A percentile compares a stretch with the other conserved stretches of the same genome.
These are phyloP conservation scores for Leishmania mexicana DNA, from an alignment of 208 protist genomes.

Conservation along the genomic window DNA sequence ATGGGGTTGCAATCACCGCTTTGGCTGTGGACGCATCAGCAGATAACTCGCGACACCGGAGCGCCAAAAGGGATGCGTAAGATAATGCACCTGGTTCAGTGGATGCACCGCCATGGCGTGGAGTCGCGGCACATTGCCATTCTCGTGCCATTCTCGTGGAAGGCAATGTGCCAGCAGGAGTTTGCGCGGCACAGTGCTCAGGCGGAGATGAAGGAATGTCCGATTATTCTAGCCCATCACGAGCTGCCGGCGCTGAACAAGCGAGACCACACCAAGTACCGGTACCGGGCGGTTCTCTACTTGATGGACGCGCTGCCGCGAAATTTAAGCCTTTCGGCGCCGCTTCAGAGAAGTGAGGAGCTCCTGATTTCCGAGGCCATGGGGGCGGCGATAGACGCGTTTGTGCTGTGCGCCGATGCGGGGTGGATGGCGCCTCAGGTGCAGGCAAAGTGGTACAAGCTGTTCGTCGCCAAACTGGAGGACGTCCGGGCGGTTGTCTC, in stretches of 20 bases:
- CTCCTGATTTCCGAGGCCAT: constrained; percentile 53
- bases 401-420: constrained; percentile 76
- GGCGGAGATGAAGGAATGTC: constrained; percentile 24
- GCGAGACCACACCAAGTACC: constrained; percentile 52
- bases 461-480: constrained; percentile 67
- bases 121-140: constrained; percentile 53
- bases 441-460: constrained; percentile 60
- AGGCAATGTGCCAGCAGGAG: constrained; percentile 41
- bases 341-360: constrained; percentile 33
- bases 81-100: constrained; percentile 57
- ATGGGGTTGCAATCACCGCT: constrained; percentile 80
- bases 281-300: constrained; percentile 78
- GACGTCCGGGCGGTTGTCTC: constrained; percentile 58
- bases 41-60: constrained; percentile 22
- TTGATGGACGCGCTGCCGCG: constrained; percentile 49
- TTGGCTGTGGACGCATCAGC: constrained; percentile 83
- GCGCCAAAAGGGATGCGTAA: constrained; percentile 54
- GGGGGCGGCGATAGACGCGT: constrained; percentile 47
- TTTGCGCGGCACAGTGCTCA: constrained; percentile 27
- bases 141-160: constrained; percentile 66
- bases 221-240: constrained; percentile 71
- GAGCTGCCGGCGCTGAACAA: constrained; percentile 74
- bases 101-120: constrained; percentile 63
- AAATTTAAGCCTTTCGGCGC: constrained; percentile 12
- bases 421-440: constrained; percentile 69